Base-by-base conservation (phyloP, 306 rosid species). In the Gynostemma pentaphyllum region DNA sequence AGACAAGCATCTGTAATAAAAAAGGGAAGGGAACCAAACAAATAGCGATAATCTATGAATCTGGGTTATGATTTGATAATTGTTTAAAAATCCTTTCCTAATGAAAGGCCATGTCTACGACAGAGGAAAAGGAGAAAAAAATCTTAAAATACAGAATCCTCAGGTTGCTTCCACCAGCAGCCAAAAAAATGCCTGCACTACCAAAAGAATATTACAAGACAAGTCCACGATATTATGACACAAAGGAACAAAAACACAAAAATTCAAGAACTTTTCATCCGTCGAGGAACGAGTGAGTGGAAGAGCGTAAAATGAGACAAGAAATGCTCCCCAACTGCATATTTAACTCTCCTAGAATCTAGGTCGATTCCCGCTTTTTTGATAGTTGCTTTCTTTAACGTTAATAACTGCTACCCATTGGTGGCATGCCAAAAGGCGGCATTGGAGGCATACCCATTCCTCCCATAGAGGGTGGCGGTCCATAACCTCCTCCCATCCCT, bases 381-480 rank as follows among this genome's bases (percentile, higher is more conserved):
- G 16, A 30, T 39, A 61, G 66, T 32, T 32, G 65, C 11, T 39
- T 23, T 61, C 36, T 61, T 13, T 45, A 61, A 4, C 45, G 57
- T 85, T 82, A 91, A 76, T 83, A 91, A 81, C 83, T 73, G 71
- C 90, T 81, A 24, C 97, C 97, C 98, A 88, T 92, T 15, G 98
- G 88, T 62, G 97, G 96, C 98, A 88, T 92, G 68, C 98, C 98
- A 66, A 51, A 92, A 30, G 96, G 95, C 50, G 98, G 98, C 98
- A 91, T 83, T 15, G 97, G 96, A 7, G 96, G 97, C 98, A 88
- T 90, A 54, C 97, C 97, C 77, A 88, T 26, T 72, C 98, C 98
- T n/a, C 95, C 95, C 97, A 87, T 87, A 45, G 79, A 81, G 9
- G 96, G 96, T 3, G 95, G 89, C 42, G 86, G 82, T 42, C 87